These are phyloP conservation scores for Aquilaria sinensis DNA, from an alignment of 345 rosid genomes.

Conservation along the genomic window DNA sequence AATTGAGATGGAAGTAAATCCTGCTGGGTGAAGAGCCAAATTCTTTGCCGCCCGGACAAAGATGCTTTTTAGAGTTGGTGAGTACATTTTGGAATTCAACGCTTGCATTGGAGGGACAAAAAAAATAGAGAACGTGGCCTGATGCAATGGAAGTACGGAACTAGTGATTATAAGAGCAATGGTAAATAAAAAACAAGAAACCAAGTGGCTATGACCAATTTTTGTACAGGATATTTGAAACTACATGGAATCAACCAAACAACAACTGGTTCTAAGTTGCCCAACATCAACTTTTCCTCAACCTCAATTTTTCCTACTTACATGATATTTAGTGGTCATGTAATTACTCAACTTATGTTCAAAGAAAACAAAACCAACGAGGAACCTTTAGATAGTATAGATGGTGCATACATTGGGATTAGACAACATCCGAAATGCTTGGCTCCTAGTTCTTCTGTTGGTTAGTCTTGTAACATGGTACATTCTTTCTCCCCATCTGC, in stretches of 20 bases:
- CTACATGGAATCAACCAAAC: constrained; percentile 7
- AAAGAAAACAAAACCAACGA: constrained; percentile 28
- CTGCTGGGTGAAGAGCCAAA: no score
- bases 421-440: constrained; percentile 53
- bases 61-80: no score
- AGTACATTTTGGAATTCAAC: no score
- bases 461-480: constrained; percentile 25
- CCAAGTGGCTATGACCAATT: no score
- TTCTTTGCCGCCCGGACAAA: no score
- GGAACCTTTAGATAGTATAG: constrained; percentile 28
- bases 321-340: constrained; percentile 16
- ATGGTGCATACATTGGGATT: constrained; percentile 60
- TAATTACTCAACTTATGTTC: constrained; percentile 30
- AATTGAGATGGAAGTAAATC: no score
- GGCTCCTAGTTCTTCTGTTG: constrained; percentile 37
- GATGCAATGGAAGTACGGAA: no score
- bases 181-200: no score
- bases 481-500: constrained; percentile 38
- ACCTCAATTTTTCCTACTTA: not conserved
- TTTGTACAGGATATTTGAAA: not conserved
- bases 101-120: no score
- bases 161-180: no score
- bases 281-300: constrained; percentile 5
- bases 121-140: no score
- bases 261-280: constrained; percentile 2